Evolutionary conservation across 208 protist genomes (phyloP).

Genomic region (Acanthamoeba healyi): DNA sequence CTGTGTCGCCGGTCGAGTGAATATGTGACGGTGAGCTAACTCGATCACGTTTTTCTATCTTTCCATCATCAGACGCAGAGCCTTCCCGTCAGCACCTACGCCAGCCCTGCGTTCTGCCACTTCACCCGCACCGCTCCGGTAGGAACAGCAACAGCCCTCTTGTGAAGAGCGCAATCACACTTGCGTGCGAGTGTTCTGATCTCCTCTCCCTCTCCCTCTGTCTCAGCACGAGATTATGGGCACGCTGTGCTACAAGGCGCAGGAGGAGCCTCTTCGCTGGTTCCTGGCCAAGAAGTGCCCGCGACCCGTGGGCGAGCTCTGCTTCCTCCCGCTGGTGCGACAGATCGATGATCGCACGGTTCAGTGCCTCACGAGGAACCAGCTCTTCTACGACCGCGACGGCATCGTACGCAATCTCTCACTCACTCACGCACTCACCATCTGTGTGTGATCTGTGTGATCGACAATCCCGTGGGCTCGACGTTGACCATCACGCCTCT

Average conservation of each 20-base stretch:
- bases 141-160: too few species aligned
- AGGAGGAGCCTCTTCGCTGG: neutral
- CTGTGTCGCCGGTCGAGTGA: neutral
- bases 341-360: conserved; percentile 1
- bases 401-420: neutral
- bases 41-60: too few species aligned
- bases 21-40: too few species aligned
- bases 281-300: neutral
- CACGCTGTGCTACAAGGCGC: conserved; percentile 19
- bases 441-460: too few species aligned
- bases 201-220: neutral
- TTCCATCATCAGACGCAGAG: neutral
- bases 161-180: neutral
- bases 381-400: conserved; percentile 18
- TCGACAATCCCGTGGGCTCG: too few species aligned
- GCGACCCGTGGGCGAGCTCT: neutral
- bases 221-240: neutral
- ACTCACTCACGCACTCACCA: neutral
- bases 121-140: neutral
- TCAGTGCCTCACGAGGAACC: neutral
- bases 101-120: neutral
- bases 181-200: neutral
- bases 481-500: neutral
- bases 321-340: neutral
- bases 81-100: conserved; percentile 9